These are phyloP conservation scores for Crithidia sp. DNA, from an alignment of 208 protist genomes.

Conservation along the genomic window DNA sequence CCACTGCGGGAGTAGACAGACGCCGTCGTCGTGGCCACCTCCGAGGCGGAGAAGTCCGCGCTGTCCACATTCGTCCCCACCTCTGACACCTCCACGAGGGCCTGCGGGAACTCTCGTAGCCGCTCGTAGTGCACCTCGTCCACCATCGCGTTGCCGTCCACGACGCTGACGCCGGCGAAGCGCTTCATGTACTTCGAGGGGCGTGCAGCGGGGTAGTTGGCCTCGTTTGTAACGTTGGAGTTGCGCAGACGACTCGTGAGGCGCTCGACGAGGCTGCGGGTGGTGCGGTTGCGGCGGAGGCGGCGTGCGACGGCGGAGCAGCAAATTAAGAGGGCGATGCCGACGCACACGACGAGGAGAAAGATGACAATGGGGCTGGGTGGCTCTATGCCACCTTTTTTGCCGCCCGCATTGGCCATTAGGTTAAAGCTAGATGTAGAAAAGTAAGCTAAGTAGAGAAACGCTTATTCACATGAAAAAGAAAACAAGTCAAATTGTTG, in stretches of 20 bases:
- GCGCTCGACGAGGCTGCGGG: neutral
- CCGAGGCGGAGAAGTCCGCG: neutral
- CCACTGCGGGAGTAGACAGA: neutral
- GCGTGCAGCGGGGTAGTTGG: neutral
- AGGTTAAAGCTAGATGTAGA: neutral
- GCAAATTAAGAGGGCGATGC: neutral
- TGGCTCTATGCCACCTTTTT: neutral
- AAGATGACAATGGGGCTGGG: neutral
- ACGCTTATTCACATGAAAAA: too few relatives aligned
- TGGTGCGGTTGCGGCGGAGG: neutral
- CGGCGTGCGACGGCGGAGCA: neutral
- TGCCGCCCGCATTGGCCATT: neutral
- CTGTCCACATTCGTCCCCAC: neutral
- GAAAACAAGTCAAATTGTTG: too few relatives aligned
- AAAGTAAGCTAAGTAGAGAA: too few relatives aligned
- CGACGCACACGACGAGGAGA: neutral
- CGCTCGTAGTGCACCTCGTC: neutral
- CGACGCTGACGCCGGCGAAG: neutral
- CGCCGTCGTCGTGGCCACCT: neutral
- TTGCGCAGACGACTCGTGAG: neutral
- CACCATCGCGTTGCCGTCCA: conserved; percentile 3
- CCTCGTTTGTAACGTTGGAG: neutral
- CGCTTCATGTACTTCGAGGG: conserved; percentile 3
- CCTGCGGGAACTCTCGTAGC: neutral
- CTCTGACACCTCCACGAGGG: neutral